Evolutionary conservation across 768 basidiomycete species (phyloP).

Genomic region (Tubosaeta sp.): DNA sequence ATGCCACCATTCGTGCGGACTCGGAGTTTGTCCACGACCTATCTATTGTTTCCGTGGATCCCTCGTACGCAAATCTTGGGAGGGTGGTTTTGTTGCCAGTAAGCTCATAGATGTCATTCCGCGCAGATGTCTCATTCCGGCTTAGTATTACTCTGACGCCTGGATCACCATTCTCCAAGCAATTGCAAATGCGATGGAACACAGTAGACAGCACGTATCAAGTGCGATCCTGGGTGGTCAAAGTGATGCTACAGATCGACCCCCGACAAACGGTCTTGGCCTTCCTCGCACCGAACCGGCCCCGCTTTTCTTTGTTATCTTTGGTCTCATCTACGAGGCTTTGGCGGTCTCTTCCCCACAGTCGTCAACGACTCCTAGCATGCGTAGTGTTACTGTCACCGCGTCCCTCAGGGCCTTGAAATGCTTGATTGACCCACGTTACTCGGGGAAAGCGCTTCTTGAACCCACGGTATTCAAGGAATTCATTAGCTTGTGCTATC

Average conservation of each 20-base stretch:
- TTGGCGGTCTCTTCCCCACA: slow-evolving; percentile 65
- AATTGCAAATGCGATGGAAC: slow-evolving; percentile 74
- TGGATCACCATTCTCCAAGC: slow-evolving; percentile 86
- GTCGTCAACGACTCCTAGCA: slow-evolving; percentile 38
- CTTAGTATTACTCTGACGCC: slow-evolving; percentile 80
- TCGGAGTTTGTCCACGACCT: slow-evolving; percentile 80
- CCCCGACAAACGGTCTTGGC: slow-evolving; percentile 19
- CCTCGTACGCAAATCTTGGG: slow-evolving; percentile 82
- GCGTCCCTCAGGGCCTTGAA: slow-evolving; percentile 75
- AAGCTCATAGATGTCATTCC: slow-evolving; percentile 27
- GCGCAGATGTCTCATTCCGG: not conserved
- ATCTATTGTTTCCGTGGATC: slow-evolving; percentile 70
- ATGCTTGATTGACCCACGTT: slow-evolving; percentile 73
- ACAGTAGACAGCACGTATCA: slow-evolving; percentile 59
- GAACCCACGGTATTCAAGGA: slow-evolving; percentile 87
- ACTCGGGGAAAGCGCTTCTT: slow-evolving; percentile 75
- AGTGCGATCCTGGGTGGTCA: slow-evolving; percentile 85
- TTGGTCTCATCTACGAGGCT: slow-evolving; percentile 92
- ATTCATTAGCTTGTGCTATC: slow-evolving; percentile 80
- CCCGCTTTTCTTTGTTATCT: slow-evolving; percentile 82
- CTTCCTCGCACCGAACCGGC: slow-evolving; percentile 55
- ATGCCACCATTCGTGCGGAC: slow-evolving; percentile 85
- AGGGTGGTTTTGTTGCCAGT: slow-evolving; percentile 91
- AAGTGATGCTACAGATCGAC: slow-evolving; percentile 13
- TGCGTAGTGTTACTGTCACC: slow-evolving; percentile 45